Evolutionary conservation across 2,329 filamentous ascomycete genomes (phyloP).

Genomic region (Claviceps sp.): DNA sequence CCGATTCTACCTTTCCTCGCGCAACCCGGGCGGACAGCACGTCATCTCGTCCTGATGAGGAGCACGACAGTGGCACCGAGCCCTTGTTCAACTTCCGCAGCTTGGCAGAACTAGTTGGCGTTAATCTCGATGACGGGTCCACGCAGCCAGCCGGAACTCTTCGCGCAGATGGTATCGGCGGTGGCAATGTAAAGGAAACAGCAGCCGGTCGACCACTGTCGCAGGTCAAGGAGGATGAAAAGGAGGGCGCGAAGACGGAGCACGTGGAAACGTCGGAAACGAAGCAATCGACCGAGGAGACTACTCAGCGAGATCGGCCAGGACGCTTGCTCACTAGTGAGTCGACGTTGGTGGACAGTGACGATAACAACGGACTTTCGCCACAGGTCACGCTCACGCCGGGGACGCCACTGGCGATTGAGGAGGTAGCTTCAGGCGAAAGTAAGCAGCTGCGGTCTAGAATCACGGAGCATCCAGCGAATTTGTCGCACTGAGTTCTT

Average conservation of each 20-base stretch:
- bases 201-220: slow-evolving; percentile 17
- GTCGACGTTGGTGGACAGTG: slow-evolving; percentile 2
- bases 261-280: slow-evolving; percentile 14
- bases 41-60: slow-evolving; percentile 36
- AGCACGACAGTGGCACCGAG: slow-evolving; percentile 45
- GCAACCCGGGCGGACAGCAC: slow-evolving; percentile 15
- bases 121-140: slow-evolving; percentile 36
- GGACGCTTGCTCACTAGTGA: slow-evolving; percentile 2
- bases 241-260: slow-evolving; percentile 20
- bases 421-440: slow-evolving; percentile 19
- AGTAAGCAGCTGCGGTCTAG: slow-evolving; percentile 29
- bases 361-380: slow-evolving; percentile 1
- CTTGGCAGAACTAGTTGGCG: slow-evolving; percentile 70
- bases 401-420: slow-evolving; percentile 29
- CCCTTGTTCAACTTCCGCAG: slow-evolving; percentile 88
- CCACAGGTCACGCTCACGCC: slow-evolving; percentile 6
- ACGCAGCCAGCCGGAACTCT: slow-evolving; percentile 15
- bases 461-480: slow-evolving; percentile 20
- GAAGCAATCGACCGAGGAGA: neutral
- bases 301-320: neutral
- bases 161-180: slow-evolving; percentile 13
- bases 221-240: slow-evolving; percentile 25
- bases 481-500: slow-evolving; percentile 20
- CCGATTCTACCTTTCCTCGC: slow-evolving; percentile 14
- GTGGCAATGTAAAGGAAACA: slow-evolving; percentile 8